These are phyloP conservation scores for Gyrodon lividus DNA, from an alignment of 768 basidiomycete species.

Conservation along the genomic window DNA sequence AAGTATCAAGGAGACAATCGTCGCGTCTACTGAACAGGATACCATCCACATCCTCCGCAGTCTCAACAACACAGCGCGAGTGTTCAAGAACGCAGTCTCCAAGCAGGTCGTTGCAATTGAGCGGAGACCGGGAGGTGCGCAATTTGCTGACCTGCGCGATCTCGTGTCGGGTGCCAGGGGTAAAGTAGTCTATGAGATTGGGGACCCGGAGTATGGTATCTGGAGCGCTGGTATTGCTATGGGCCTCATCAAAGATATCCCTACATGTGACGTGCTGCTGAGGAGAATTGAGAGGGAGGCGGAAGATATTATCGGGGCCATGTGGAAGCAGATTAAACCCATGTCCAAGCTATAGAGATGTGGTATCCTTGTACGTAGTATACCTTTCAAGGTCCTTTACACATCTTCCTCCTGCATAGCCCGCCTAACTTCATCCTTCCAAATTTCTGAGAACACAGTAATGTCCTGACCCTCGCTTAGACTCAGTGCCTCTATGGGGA, in stretches of 20 bases:
- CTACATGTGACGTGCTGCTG: slow-evolving; percentile 75
- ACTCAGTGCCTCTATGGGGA: slow-evolving; percentile 84
- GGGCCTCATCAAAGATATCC: slow-evolving; percentile 81
- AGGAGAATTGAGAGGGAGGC: slow-evolving; percentile 70
- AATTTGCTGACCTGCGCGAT: slow-evolving; percentile 82
- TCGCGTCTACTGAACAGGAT: slow-evolving; percentile 77
- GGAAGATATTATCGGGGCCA: slow-evolving; percentile 57
- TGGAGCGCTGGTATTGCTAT: slow-evolving; percentile 71
- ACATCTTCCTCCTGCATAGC: slow-evolving; percentile 22
- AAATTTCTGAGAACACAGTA: slow-evolving; percentile 67
- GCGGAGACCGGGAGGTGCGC: slow-evolving; percentile 74
- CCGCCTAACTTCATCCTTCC: slow-evolving; percentile 53
- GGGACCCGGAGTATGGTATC: slow-evolving; percentile 85
- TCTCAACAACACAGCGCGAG: slow-evolving; percentile 78
- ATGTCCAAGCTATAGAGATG: slow-evolving; percentile 22
- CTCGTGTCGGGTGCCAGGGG: slow-evolving; percentile 74
- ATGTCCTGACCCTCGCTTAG: slow-evolving; percentile 73
- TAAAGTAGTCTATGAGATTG: slow-evolving; percentile 72
- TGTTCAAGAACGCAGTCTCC: slow-evolving; percentile 83
- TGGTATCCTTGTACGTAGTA: slow-evolving; percentile 2
- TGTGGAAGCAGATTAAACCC: slow-evolving; percentile 31
- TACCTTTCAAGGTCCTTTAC: not conserved
- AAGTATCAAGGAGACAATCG: slow-evolving; percentile 88
- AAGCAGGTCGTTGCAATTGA: slow-evolving; percentile 85
- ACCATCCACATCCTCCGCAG: slow-evolving; percentile 91